Evolutionary conservation across 495 filamentous ascomycete genomes (phyloP).

Genomic region (Penicillium crystallinum): DNA sequence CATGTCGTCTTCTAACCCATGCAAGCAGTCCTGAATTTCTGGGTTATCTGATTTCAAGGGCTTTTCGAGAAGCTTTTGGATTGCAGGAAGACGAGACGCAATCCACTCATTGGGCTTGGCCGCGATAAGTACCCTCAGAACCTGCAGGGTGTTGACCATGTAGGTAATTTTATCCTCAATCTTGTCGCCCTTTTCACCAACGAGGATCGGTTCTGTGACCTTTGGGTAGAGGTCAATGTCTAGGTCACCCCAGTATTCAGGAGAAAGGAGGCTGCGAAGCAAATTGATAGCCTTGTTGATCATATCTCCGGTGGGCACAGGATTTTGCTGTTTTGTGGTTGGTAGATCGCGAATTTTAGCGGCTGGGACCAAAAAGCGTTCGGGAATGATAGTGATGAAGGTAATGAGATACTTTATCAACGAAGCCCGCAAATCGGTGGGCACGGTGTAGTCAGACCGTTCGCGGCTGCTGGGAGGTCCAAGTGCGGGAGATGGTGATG

Average conservation of each 20-base stretch:
- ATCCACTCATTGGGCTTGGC: conserved; percentile 89
- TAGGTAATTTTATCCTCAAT: conserved; percentile 66
- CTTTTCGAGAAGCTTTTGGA: conserved; percentile 91
- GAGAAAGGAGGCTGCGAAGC: conserved; percentile 80
- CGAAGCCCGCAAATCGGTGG: conserved; percentile 59
- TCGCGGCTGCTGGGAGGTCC: conserved; percentile 50
- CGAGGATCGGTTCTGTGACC: conserved; percentile 76
- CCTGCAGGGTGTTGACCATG: conserved; percentile 87
- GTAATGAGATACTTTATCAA: conserved; percentile 91
- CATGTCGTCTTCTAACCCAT: conserved; percentile 61
- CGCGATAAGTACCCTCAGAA: conserved; percentile 80
- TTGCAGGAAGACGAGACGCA: conserved; percentile 59
- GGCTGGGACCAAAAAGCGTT: conserved; percentile 71
- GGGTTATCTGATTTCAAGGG: conserved; percentile 77
- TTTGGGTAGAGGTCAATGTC: conserved; percentile 88
- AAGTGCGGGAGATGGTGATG: conserved; percentile 35
- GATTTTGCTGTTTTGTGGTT: conserved; percentile 38
- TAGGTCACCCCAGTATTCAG: conserved; percentile 86
- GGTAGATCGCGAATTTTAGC: conserved; percentile 55
- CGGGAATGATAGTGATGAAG: conserved; percentile 85
- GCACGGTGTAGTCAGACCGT: conserved; percentile 62
- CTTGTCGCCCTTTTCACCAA: conserved; percentile 61
- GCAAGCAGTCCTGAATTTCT: conserved; percentile 88
- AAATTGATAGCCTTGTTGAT: conserved; percentile 77
- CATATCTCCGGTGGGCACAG: conserved; percentile 63